Conservation (phyloP, 2,329 filamentous ascomycete genomes). For the Penicillium sp. region DNA sequence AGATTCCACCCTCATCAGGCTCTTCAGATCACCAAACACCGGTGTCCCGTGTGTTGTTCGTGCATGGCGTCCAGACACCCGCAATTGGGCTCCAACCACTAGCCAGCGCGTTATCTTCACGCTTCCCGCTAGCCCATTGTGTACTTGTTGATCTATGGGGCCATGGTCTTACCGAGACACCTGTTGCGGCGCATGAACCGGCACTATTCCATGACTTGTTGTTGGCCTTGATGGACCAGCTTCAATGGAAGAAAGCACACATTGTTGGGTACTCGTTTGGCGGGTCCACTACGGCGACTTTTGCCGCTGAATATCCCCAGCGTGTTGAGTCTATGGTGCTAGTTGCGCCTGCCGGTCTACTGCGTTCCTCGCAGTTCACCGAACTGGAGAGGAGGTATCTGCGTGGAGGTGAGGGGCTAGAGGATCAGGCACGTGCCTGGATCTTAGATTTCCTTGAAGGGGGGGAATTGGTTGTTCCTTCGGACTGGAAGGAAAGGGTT, state of each 20-base stretch:
- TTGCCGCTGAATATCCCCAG: conserved; percentile 32
- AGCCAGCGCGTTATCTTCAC: conserved; percentile 34
- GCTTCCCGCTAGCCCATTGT: conserved; percentile 41
- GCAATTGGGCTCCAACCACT: conserved; percentile 52
- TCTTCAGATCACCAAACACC: neutral
- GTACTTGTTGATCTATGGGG: conserved; percentile 56
- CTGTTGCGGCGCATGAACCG: conserved; percentile 43
- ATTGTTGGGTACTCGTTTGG: conserved; percentile 56
- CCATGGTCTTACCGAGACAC: conserved; percentile 55
- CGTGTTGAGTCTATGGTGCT: conserved; percentile 41
- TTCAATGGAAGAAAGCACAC: conserved; percentile 48
- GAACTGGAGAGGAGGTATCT: conserved; percentile 21
- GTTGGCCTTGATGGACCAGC: conserved; percentile 39
- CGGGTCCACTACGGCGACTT: conserved; percentile 42
- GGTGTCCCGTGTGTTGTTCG: conserved; percentile 41
- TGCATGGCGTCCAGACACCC: conserved; percentile 56
- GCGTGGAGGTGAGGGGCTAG: conserved; percentile 28
- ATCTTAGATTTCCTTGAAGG: conserved; percentile 48
- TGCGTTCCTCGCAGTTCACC: conserved; percentile 31
- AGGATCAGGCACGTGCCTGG: conserved; percentile 37
- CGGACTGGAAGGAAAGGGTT: conserved; percentile 49
- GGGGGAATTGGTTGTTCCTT: conserved; percentile 42
- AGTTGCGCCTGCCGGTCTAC: conserved; percentile 52
- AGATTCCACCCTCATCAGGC: conserved; percentile 1
- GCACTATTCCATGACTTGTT: conserved; percentile 48